Conservation (phyloP, 805 yeast species). For the Yueomyces sinensis region DNA sequence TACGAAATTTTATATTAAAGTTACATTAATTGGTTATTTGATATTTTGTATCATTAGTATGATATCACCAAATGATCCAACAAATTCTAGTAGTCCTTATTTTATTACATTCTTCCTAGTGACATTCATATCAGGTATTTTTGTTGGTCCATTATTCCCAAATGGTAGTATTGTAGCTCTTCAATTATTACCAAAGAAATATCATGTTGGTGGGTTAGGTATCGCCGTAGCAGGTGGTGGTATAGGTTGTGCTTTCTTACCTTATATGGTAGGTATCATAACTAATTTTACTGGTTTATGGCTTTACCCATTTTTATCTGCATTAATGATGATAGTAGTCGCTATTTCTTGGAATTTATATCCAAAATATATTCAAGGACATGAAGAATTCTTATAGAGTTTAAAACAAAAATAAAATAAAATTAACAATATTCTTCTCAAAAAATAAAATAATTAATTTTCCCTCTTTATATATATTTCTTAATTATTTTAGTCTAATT, state of each 20-base stretch:
- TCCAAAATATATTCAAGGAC: conserved; percentile 16
- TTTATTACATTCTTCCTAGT: conserved; percentile 10
- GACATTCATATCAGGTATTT: conserved; percentile 39
- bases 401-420: no score
- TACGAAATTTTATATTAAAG: conserved; percentile 22
- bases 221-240: conserved; percentile 71
- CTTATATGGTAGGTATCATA: conserved; percentile 44
- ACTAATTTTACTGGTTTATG: conserved; percentile 16
- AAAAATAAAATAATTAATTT: no score
- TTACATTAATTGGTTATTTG: conserved; percentile 25
- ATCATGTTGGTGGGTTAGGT: conserved; percentile 59
- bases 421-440: no score
- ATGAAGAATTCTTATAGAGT: conserved; percentile 12
- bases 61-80: conserved; percentile 3
- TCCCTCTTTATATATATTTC: no score
- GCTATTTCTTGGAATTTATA: conserved; percentile 16
- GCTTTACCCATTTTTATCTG: conserved; percentile 19
- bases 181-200: conserved; percentile 43
- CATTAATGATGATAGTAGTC: conserved; percentile 11
- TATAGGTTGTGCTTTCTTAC: conserved; percentile 67
- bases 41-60: conserved; percentile 16
- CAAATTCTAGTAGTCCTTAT: conserved; percentile 8
- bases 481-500: no score
- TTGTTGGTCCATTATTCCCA: conserved; percentile 63
- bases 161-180: conserved; percentile 55